Base-by-base conservation (phyloP, 768 basidiomycete species). In the Fomitopsis serialis region DNA sequence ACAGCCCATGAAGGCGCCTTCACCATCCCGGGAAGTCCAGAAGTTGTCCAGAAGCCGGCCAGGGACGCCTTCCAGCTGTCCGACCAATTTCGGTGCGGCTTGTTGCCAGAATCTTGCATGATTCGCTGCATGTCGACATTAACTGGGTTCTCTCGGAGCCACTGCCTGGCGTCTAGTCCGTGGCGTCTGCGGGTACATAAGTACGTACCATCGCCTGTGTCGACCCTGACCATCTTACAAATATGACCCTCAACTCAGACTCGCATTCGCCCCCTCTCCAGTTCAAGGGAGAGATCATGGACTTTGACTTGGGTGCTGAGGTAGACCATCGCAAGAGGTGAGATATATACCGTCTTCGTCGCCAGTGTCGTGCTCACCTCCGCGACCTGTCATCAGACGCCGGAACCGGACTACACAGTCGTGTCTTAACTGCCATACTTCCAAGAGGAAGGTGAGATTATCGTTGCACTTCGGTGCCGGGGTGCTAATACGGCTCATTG, bases 331-430 rank as follows among this genome's bases (percentile, higher is more conserved):
- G 66, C 50, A 67, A 67, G 52, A 53, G 65, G 65, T 64, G 58
- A 55, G 59, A 42, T 10, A n/a, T 21, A 50, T 40, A 44, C 55
- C 10, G 44, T 50, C 13, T 35, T 55, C 21, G 54, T 53, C 48
- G 37, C 25, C 21, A 49, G 62, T 45, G 85, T 84, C 21, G 81
- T 86, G 73, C 85, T 87, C 62, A 78, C 89, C 71, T 92, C 29
- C 19, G 27, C 8, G 15, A 19, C 11, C 22, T 3, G 11, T 34
- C 6, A 15, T 88, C 68, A 79, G 92, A 62, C 85, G 92, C 66
- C 80, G 93, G 64, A 96, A 96, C 73, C 78, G 93, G 65, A 94
- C 92, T 45, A 94, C 92, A 2, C 89, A 94, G 74, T 90, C 88
- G 22, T 85, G 83, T 61, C 73, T 85, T 54, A 91, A 91, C 64